A percentile compares a stretch with the other conserved stretches of the same genome.
These are phyloP conservation scores for Suhomyces sp. DNA, from an alignment of 805 yeast genomes.

Conservation along the genomic window DNA sequence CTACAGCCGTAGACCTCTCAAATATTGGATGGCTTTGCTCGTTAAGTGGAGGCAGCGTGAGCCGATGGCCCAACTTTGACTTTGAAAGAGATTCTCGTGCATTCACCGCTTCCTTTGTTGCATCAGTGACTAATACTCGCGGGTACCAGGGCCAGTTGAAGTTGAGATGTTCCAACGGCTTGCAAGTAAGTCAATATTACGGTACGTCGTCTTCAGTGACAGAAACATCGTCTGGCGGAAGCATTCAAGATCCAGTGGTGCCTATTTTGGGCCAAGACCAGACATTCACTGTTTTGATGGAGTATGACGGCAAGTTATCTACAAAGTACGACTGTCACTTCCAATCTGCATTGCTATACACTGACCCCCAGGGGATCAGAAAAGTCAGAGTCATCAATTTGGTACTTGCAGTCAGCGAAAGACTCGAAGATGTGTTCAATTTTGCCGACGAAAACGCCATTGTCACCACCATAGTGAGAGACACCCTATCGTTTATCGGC, in stretches of 20 bases:
- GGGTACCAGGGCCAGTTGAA: constrained; percentile 85
- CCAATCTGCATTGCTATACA: constrained; percentile 86
- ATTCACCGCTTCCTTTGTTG: constrained; percentile 58
- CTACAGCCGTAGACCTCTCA: constrained; percentile 66
- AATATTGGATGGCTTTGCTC: constrained; percentile 66
- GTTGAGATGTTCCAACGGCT: constrained; percentile 82
- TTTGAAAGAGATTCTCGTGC: constrained; percentile 67
- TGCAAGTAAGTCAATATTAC: constrained; percentile 74
- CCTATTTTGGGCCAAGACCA: constrained; percentile 64
- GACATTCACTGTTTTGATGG: constrained; percentile 66
- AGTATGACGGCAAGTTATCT: constrained; percentile 72
- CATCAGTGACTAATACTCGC: constrained; percentile 45
- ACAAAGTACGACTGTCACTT: constrained; percentile 78
- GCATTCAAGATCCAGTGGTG: constrained; percentile 60
- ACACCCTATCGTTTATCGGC: constrained; percentile 40
- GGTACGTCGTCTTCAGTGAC: constrained; percentile 43
- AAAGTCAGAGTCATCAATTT: constrained; percentile 84
- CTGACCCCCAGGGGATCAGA: constrained; percentile 71
- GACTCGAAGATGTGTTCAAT: constrained; percentile 68
- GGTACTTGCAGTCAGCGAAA: constrained; percentile 76
- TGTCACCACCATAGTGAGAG: constrained; percentile 38
- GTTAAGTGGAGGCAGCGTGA: constrained; percentile 68
- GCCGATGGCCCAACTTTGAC: constrained; percentile 64
- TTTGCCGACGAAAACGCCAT: constrained; percentile 67
- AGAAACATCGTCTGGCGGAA: constrained; percentile 22